Evolutionary conservation across 2,329 filamentous ascomycete species (phyloP), one percentile per base, ranked within the genome.

Genomic region (Colletotrichum sp.): DNA sequence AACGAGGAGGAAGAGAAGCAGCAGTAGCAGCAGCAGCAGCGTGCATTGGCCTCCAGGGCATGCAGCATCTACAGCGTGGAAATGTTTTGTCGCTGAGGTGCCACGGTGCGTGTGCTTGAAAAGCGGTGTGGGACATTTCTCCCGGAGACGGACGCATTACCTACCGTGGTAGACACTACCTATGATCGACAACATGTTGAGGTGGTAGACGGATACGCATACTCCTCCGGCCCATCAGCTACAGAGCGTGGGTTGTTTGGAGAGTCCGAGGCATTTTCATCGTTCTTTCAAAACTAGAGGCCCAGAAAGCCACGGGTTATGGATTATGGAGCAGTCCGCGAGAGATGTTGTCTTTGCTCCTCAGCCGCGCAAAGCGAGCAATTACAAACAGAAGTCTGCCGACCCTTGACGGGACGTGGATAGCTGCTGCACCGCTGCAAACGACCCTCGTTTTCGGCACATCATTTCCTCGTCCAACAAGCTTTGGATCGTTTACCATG

Each of bases 91-190:
- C 70, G 57, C 39, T 59, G 44, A 21, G 12, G n/a, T 21, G 44
- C 44, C 44, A 49, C 18, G 44, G 44, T 49, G 44, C 44, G n/a
- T 16, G 15, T 16, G 18, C 18, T 73, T 39, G 57, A 76, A 73
- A 76, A 71, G 64, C 73, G 73, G 73, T 76, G 73, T 68, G 57
- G 64, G 44, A 68, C 63, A 30, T n/a, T 34, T 73, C 64, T 28
- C 57, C 8, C 32, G 21, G n/a, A 34, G 32, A 39, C 32, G 63
- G 72, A 49, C 69, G 39, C 72, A 36, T 63, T 44, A 57, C 69
- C 32, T 44, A 64, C 63, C 69, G 49, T 21, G 32, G 63, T 68
- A 32, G 44, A 32, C 24, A 44, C 55, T 34, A 64, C 69, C 32
- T 59, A 49, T 57, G 55, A 72, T 63, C 69, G 71, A 67, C 69